These are phyloP conservation scores for Euphorbia celastroides DNA, from an alignment of 441 rosid genomes.

Conservation along the genomic window DNA sequence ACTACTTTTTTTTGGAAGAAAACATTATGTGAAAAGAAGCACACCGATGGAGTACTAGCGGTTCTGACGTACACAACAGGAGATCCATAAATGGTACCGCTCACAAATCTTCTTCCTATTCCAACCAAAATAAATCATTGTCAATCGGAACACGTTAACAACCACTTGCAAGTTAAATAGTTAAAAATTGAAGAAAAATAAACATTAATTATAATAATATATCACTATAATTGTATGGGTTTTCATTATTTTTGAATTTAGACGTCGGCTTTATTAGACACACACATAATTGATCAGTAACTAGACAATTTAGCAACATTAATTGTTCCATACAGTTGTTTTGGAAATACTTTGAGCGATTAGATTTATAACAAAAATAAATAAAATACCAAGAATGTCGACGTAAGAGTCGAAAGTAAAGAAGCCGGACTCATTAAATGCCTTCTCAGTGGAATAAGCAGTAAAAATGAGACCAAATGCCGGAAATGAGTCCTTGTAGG, in stretches of 20 bases:
- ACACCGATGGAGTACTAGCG: background rate
- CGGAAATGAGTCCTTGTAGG: background rate
- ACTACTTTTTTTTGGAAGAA: too few species aligned
- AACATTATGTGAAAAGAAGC: background rate
- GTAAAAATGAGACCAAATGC: background rate
- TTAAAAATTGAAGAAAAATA: too few species aligned
- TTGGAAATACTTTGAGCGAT: background rate
- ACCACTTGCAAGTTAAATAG: too few species aligned
- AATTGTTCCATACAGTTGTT: background rate
- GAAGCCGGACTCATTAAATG: slow-evolving; percentile 2
- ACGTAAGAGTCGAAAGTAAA: background rate
- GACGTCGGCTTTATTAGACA: too few species aligned
- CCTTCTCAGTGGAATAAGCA: background rate
- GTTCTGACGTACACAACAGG: slow-evolving; percentile 3
- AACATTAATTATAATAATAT: too few species aligned
- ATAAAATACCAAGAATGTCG: background rate
- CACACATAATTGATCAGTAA: too few species aligned
- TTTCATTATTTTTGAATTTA: too few species aligned
- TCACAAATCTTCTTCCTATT: slow-evolving; percentile 10
- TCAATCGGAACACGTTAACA: too few species aligned
- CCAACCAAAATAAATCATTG: background rate
- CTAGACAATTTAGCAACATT: too few species aligned
- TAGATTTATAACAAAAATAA: background rate
- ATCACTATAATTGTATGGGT: too few species aligned
- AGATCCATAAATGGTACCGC: background rate